Conservation (phyloP, 768 basidiomycete species). For the Boletus fagicola region DNA sequence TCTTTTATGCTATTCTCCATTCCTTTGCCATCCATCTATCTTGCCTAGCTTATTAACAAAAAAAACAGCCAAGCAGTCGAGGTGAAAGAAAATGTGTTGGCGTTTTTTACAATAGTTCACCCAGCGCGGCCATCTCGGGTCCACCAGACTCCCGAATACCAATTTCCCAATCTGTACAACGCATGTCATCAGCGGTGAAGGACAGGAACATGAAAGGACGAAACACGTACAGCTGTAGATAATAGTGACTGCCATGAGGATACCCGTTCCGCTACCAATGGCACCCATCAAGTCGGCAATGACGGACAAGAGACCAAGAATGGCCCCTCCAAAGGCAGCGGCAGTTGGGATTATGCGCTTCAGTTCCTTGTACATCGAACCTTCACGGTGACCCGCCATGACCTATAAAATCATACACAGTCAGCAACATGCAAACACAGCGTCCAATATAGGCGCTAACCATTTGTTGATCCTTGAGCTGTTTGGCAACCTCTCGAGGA, state of each 20-base stretch:
- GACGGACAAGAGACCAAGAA: slow-evolving; percentile 87
- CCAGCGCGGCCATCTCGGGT: slow-evolving; percentile 78
- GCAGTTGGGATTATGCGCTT: slow-evolving; percentile 98
- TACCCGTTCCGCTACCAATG: slow-evolving; percentile 93
- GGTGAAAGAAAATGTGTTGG: not conserved
- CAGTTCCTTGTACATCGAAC: slow-evolving; percentile 98
- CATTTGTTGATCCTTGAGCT: slow-evolving; percentile 98
- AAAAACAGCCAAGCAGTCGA: slow-evolving; percentile 1
- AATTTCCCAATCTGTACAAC: slow-evolving; percentile 82
- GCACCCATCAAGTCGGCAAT: slow-evolving; percentile 94
- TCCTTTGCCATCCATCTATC: slow-evolving; percentile 9
- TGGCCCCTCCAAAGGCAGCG: slow-evolving; percentile 96
- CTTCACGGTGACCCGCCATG: slow-evolving; percentile 90
- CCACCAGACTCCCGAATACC: slow-evolving; percentile 78
- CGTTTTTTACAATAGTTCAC: slow-evolving; percentile 62
- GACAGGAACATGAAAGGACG: not conserved
- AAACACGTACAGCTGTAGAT: slow-evolving; percentile 69
- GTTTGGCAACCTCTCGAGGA: slow-evolving; percentile 94
- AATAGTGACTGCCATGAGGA: slow-evolving; percentile 96
- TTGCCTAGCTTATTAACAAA: slow-evolving; percentile 2
- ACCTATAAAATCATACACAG: slow-evolving; percentile 40
- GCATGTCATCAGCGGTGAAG: not conserved
- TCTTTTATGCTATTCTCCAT: slow-evolving; percentile 4
- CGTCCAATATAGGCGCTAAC: slow-evolving; percentile 36
- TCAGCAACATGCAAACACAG: slow-evolving; percentile 3